phyloP scores from a whole-genome alignment of 371 early-diverging fungal species.

The Mucor mucedo region DNA sequence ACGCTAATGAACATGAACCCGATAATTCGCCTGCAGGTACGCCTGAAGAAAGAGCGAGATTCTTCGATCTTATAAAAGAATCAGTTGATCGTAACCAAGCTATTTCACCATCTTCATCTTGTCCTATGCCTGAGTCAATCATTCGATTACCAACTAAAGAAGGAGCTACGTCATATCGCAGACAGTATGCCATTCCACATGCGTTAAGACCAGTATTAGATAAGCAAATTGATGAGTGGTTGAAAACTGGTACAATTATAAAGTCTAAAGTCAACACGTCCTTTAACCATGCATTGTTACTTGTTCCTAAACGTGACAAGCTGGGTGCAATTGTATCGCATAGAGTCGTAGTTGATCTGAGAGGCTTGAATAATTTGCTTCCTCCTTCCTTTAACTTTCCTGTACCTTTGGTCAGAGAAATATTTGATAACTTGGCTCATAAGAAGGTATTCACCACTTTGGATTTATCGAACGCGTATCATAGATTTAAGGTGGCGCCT shows the following conservation, averaged over 20 bases:
- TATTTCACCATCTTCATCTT: neutral
- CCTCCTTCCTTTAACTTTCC: constrained; percentile 8
- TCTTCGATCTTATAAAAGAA: neutral
- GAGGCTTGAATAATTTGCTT: constrained; percentile 7
- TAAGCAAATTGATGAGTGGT: constrained; percentile 11
- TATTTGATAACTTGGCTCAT: constrained; percentile 19
- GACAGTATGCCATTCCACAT: constrained; percentile 9
- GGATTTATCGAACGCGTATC: constrained; percentile 34
- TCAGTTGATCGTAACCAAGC: too few species aligned
- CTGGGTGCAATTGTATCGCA: neutral
- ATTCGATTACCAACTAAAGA: neutral
- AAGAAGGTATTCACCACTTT: constrained; percentile 25
- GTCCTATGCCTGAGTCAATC: constrained; percentile 4
- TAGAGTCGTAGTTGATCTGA: neutral
- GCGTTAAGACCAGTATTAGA: neutral
- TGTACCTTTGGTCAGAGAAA: neutral
- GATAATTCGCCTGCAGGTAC: constrained; percentile 16
- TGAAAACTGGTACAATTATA: neutral
- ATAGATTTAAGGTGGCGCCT: constrained; percentile 30
- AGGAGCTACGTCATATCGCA: constrained; percentile 6
- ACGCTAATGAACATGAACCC: neutral
- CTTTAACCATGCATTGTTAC: constrained; percentile 4
- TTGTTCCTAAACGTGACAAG: constrained; percentile 4
- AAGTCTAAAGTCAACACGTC: constrained; percentile 2
- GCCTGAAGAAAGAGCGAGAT: neutral